Conservation (phyloP, 2,329 filamentous ascomycete genomes). For the Trichoderma sp. region DNA sequence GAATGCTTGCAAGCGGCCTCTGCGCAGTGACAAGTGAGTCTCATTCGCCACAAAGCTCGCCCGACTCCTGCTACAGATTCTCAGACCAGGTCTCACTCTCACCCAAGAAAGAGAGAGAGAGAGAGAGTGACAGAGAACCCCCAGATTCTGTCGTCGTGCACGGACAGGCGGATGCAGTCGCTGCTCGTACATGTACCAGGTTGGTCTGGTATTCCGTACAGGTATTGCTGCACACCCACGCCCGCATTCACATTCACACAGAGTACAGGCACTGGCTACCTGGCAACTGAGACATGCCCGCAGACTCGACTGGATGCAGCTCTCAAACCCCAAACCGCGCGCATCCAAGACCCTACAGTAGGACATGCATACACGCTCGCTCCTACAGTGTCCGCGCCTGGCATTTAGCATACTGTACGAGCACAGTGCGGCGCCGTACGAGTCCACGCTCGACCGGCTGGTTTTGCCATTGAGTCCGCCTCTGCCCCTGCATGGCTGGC, state of each 20-base stretch:
- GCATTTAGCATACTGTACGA: background rate
- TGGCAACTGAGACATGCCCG: background rate
- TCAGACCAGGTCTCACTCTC: background rate
- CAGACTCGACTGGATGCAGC: background rate
- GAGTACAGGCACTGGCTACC: background rate
- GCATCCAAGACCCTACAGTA: background rate
- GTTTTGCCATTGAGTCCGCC: background rate
- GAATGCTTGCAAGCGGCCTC: background rate
- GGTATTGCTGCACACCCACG: background rate
- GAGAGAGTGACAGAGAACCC: background rate
- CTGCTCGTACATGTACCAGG: background rate
- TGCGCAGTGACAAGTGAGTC: background rate
- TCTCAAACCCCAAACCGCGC: background rate
- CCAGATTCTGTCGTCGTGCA: constrained; percentile 1
- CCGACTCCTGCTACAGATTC: background rate
- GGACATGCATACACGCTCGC: background rate
- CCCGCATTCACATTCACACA: background rate
- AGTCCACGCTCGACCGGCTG: background rate
- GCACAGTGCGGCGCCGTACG: background rate
- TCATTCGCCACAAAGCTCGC: background rate
- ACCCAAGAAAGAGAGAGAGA: background rate
- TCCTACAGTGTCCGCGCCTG: background rate
- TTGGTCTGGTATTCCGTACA: background rate
- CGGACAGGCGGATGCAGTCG: background rate
- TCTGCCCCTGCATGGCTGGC: background rate